A percentile compares a stretch with the other conserved stretches of the same genome.
These are phyloP conservation scores for Podospora didyma DNA, from an alignment of 495 filamentous ascomycete genomes.

Conservation along the genomic window DNA sequence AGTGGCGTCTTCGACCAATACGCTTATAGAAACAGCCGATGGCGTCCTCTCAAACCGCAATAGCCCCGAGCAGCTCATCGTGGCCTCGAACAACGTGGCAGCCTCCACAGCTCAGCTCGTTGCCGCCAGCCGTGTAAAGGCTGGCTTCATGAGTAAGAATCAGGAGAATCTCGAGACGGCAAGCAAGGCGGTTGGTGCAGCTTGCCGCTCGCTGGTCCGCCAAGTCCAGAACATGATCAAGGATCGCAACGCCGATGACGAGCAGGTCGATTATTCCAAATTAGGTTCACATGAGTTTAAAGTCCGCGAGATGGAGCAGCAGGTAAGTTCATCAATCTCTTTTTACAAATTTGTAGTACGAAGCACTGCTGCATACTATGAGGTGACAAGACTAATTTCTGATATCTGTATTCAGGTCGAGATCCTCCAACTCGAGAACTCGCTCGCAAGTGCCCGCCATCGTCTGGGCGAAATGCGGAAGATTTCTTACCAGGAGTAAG, in stretches of 20 bases:
- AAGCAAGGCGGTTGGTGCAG: conserved; percentile 86
- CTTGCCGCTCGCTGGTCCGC: conserved; percentile 80
- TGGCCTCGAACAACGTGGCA: conserved; percentile 94
- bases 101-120: conserved; percentile 95
- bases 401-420: conserved; percentile 63
- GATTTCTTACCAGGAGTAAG: conserved; percentile 91
- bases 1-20: conserved; percentile 87
- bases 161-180: conserved; percentile 88
- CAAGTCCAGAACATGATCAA: conserved; percentile 94
- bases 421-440: conserved; percentile 93
- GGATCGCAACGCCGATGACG: conserved; percentile 76
- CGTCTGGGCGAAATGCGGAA: conserved; percentile 97
- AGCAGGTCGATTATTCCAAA: conserved; percentile 82
- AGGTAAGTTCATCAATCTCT: conserved; percentile 59
- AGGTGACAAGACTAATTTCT: conserved; percentile 1
- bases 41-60: conserved; percentile 89
- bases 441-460: conserved; percentile 71
- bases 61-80: conserved; percentile 93
- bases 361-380: conserved; percentile 3
- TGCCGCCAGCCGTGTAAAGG: conserved; percentile 92
- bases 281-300: conserved; percentile 95
- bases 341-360: conserved; percentile 12
- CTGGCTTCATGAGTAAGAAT: conserved; percentile 93
- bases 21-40: conserved; percentile 93
- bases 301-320: conserved; percentile 98